These are phyloP conservation scores for Papiliotrema fonsecae DNA, from an alignment of 1,284 basidiomycete species.

Conservation along the genomic window DNA sequence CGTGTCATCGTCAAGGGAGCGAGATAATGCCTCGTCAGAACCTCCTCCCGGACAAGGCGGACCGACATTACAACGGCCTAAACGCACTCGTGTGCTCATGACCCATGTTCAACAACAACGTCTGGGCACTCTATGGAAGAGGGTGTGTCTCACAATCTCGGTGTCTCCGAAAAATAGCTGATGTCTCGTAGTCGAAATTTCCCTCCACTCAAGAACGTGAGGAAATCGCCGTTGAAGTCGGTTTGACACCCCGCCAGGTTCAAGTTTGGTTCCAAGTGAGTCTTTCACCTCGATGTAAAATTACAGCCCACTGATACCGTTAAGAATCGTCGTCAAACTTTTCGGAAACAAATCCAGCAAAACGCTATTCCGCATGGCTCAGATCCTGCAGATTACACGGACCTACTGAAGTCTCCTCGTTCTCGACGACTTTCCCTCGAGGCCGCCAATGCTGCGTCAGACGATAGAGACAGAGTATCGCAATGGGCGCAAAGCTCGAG, in stretches of 20 bases:
- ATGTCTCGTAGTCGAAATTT: slow-evolving; percentile 35
- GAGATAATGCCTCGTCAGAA: neutral
- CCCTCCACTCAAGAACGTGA: slow-evolving; percentile 35
- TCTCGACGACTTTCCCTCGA: slow-evolving; percentile 16
- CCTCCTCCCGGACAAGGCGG: neutral
- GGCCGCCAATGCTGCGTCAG: slow-evolving; percentile 2
- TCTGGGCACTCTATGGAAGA: slow-evolving; percentile 16
- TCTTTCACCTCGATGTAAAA: neutral
- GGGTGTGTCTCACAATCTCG: slow-evolving; percentile 9
- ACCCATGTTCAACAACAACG: slow-evolving; percentile 16
- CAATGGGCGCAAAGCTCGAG: slow-evolving; percentile 1
- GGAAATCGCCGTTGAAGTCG: slow-evolving; percentile 30
- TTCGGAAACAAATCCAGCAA: slow-evolving; percentile 23
- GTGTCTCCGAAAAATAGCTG: neutral
- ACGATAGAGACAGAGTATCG: neutral
- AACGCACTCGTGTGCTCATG: slow-evolving; percentile 28
- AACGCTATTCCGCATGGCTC: slow-evolving; percentile 22
- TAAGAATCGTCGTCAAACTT: slow-evolving; percentile 45
- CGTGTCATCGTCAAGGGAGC: neutral
- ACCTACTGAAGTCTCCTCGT: slow-evolving; percentile 26
- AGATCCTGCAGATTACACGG: slow-evolving; percentile 27
- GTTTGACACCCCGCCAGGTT: slow-evolving; percentile 41
- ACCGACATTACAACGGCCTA: slow-evolving; percentile 6
- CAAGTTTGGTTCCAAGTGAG: slow-evolving; percentile 48
- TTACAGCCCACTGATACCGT: neutral